Percentiles rank a stretch among this genome's conserved stretches.
These are phyloP conservation scores for Echinochloa phyllopogon DNA, from an alignment of 176 grass and related monocot species.

Conservation along the genomic window DNA sequence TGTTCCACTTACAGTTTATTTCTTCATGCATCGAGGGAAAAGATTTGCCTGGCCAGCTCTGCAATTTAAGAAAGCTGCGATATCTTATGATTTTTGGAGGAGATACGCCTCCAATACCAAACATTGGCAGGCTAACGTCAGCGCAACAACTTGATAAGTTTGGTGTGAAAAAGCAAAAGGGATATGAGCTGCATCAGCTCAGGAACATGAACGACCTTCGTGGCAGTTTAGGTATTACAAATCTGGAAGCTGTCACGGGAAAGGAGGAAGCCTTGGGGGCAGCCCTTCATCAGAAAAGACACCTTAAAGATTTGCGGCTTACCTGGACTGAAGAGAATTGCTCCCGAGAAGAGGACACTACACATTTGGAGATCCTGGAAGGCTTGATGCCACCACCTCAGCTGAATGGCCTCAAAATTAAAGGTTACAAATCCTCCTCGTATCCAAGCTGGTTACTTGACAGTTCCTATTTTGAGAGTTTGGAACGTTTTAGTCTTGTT, in stretches of 20 bases:
- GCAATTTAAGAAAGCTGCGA: neutral
- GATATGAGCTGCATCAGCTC: too few relatives aligned
- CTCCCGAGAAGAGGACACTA: neutral
- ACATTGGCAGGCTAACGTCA: too few relatives aligned
- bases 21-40: neutral
- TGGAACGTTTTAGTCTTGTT: neutral
- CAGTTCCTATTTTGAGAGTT: neutral
- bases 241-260: too few relatives aligned
- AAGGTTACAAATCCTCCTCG: neutral
- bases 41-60: neutral
- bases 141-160: too few relatives aligned
- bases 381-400: neutral
- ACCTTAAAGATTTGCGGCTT: too few relatives aligned
- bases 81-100: neutral
- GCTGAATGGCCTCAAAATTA: fast-evolving
- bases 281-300: too few relatives aligned
- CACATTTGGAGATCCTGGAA: slow-evolving; percentile 10
- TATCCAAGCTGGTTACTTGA: slow-evolving; percentile 13
- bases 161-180: too few relatives aligned
- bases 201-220: too few relatives aligned
- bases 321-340: too few relatives aligned
- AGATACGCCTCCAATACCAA: neutral
- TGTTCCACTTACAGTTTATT: neutral
- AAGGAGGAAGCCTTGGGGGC: too few relatives aligned
- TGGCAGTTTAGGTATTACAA: too few relatives aligned